These are phyloP conservation scores for Colletotrichum incanum DNA, from an alignment of 2,329 filamentous ascomycete species.

Conservation along the genomic window DNA sequence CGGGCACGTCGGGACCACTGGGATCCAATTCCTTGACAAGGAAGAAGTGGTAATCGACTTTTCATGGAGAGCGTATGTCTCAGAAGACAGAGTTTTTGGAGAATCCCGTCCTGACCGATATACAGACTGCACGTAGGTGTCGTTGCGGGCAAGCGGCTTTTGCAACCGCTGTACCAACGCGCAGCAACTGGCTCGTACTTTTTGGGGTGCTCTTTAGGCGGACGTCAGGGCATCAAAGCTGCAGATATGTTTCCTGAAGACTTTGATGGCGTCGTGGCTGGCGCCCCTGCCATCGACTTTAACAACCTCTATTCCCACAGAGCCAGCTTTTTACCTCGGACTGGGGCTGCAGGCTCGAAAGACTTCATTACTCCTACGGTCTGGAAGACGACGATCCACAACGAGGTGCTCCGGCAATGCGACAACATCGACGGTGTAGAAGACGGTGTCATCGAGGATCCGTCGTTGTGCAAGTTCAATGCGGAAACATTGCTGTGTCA, in stretches of 20 bases:
- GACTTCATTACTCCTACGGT: conserved; percentile 46
- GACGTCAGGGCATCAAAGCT: conserved; percentile 66
- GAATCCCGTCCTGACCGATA: not conserved
- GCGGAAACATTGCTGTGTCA: conserved; percentile 2
- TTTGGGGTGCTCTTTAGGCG: conserved; percentile 68
- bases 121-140: conserved; percentile 63
- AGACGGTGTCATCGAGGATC: conserved; percentile 63
- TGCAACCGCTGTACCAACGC: conserved; percentile 62
- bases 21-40: conserved; percentile 52
- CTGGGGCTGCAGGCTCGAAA: conserved; percentile 52
- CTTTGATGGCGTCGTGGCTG: conserved; percentile 71
- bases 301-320: conserved; percentile 54
- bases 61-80: conserved; percentile 50
- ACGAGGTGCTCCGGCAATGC: conserved; percentile 63
- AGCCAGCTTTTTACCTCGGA: conserved; percentile 57
- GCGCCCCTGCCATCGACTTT: conserved; percentile 59
- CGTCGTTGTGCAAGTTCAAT: conserved; percentile 57
- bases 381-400: conserved; percentile 38
- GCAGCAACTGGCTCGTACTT: conserved; percentile 62
- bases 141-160: conserved; percentile 63
- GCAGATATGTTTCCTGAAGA: conserved; percentile 58
- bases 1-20: conserved; percentile 63
- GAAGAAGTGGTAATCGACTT: conserved; percentile 56
- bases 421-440: conserved; percentile 63
- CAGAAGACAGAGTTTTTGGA: too few species aligned